Evolutionary conservation across 2,329 filamentous ascomycete species (phyloP).

Genomic region (Trichoderma semiorbis): DNA sequence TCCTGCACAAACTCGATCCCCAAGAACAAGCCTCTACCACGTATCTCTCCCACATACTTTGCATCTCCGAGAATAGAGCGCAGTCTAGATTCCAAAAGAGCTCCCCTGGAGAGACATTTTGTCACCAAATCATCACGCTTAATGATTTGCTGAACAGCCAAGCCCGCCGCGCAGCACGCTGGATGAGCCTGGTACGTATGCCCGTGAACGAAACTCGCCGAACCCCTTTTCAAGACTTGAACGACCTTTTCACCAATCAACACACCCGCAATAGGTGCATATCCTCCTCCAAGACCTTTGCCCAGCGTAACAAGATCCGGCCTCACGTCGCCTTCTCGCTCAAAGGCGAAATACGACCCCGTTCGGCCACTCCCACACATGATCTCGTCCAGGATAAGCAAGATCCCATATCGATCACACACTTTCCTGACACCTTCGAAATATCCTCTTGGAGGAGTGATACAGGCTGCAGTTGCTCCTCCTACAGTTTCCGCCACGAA

Average conservation of each 20-base stretch:
- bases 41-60: constrained; percentile 56
- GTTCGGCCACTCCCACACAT: constrained; percentile 66
- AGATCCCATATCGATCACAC: constrained; percentile 66
- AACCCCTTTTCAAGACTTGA: constrained; percentile 38
- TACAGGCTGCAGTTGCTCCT: constrained; percentile 64
- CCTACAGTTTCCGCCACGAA: constrained; percentile 73
- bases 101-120: constrained; percentile 56
- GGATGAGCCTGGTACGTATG: constrained; percentile 63
- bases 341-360: constrained; percentile 59
- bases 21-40: constrained; percentile 55
- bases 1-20: constrained; percentile 44
- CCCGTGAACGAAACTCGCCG: constrained; percentile 45
- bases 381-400: constrained; percentile 76
- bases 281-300: constrained; percentile 64
- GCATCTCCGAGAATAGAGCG: constrained; percentile 40
- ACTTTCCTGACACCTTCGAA: constrained; percentile 64
- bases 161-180: constrained; percentile 55
- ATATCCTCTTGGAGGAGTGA: constrained; percentile 64
- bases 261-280: constrained; percentile 58
- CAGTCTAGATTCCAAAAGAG: constrained; percentile 43
- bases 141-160: constrained; percentile 61
- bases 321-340: constrained; percentile 49
- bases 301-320: constrained; percentile 66
- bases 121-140: constrained; percentile 53
- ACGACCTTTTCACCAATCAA: constrained; percentile 53